Base-by-base conservation (phyloP, 2,329 filamentous ascomycete species). In the Venturia oleaginea region DNA sequence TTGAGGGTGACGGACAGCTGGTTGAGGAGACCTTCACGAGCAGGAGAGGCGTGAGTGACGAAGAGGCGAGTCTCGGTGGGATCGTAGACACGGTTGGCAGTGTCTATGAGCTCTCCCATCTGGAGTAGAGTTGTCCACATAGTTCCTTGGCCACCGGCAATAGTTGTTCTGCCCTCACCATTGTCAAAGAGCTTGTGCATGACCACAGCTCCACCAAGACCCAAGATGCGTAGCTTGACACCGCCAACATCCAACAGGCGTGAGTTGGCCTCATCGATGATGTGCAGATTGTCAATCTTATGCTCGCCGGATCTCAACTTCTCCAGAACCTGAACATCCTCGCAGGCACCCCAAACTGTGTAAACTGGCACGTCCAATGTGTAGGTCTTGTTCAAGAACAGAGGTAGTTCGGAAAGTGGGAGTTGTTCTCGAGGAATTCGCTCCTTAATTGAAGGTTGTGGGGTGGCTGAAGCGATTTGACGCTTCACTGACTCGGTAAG, bases 121-220 rank as follows among this genome's bases (percentile, higher is more conserved):
- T 99, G 94, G 68, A 99, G 79, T 37, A 99, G 81, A 7, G 94
- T 99, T 8, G 94, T 99, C 94, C 94, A 99, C 94, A 99, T 99
- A 57, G 94, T 99, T 67, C 94, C 94, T 76, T 99, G 94, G 24
- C 94, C 94, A 74, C 94, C 94, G 27, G 94, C 94, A 76, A 99
- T 99, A 1, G 95, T 99, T 61, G 94, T 99, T 76, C 93, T 88
- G 66, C 94, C 94, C 74, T 99, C 94, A 64, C 94, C 94, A 70
- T 99, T 99, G 76, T 99, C 94, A 73, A 99, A 99, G 22, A 99
- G 85, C 83, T 99, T 99, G 83, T 99, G 94, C 92, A 99, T 99
- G 66, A 99, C 94, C 5, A 99, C 93, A 7, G 94, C 94, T 71
- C 94, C 94, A 68, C 94, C 94, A 40, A 99, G 83, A 67, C 94